Percentiles rank a stretch among this genome's conserved stretches.
Evolutionary conservation across 148 eudicot genomes (phyloP).

Genomic region (Chenopodium suecicum): DNA sequence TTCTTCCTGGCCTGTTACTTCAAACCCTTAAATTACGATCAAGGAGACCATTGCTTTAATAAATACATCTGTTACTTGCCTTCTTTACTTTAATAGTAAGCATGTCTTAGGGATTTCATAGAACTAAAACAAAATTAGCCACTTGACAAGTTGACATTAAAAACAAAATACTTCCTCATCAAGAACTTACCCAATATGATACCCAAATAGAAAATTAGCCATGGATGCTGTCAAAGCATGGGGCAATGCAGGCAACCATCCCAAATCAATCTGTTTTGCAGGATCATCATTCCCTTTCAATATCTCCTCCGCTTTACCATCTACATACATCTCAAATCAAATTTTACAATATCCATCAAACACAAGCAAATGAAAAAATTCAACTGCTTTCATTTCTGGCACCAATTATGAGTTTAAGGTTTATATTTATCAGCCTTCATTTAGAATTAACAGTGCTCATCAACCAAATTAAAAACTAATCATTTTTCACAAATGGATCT

Average conservation of each 20-base stretch:
- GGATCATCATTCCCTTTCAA: constrained; percentile 24
- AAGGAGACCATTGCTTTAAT: background rate
- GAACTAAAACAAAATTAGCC: background rate
- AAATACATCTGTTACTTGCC: background rate
- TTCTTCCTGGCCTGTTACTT: background rate
- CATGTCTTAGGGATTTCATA: background rate
- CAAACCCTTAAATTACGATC: background rate
- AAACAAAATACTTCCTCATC: background rate
- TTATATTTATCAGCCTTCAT: background rate
- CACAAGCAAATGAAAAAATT: background rate
- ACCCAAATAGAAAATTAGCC: constrained; percentile 83
- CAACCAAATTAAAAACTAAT: background rate
- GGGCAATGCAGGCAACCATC: constrained; percentile 77
- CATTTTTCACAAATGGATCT: background rate
- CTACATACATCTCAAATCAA: constrained; percentile 22
- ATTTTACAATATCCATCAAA: background rate
- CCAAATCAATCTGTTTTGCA: constrained; percentile 41
- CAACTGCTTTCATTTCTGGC: background rate
- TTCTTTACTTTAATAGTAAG: background rate
- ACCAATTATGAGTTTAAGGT: background rate
- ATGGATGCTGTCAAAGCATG: constrained; percentile 67
- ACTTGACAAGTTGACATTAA: background rate
- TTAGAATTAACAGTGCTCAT: constrained; percentile 1
- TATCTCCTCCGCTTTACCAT: constrained; percentile 24
- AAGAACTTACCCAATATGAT: constrained; percentile 68